Conservation (phyloP, 1,284 basidiomycete species). For the Rhodotorula sp. region DNA sequence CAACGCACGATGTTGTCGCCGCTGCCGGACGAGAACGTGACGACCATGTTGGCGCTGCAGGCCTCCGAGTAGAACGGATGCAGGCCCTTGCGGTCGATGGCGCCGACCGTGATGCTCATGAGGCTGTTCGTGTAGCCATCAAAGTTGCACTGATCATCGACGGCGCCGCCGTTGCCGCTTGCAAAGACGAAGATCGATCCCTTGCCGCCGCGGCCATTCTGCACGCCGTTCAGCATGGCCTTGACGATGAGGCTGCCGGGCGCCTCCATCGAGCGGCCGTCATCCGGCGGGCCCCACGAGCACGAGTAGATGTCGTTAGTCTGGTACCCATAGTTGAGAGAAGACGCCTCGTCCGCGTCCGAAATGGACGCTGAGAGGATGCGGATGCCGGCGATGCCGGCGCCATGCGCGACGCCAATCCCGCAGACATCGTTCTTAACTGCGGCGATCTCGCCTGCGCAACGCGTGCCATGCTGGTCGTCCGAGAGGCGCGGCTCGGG, state of each 20-base stretch:
- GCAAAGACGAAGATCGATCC: constrained; percentile 97
- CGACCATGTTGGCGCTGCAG: constrained; percentile 94
- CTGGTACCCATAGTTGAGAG: constrained; percentile 91
- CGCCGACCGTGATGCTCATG: constrained; percentile 92
- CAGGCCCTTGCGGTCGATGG: constrained; percentile 85
- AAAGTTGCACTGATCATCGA: constrained; percentile 98
- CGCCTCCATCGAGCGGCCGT: constrained; percentile 92
- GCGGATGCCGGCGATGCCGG: constrained; percentile 88
- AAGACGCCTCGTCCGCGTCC: constrained; percentile 95
- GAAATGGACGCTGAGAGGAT: constrained; percentile 96
- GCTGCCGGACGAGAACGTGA: constrained; percentile 94
- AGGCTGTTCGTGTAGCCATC: constrained; percentile 99
- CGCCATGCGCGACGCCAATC: constrained; percentile 87
- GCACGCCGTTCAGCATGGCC: constrained; percentile 90
- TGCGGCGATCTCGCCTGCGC: constrained; percentile 97
- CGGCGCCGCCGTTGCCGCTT: constrained; percentile 89
- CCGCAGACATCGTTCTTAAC: constrained; percentile 95
- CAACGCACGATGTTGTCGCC: constrained; percentile 82
- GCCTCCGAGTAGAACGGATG: constrained; percentile 98
- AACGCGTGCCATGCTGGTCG: constrained; percentile 96
- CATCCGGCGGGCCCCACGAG: constrained; percentile 87
- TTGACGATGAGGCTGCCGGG: constrained; percentile 91
- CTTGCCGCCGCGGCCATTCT: constrained; percentile 84
- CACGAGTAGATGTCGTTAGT: constrained; percentile 93
- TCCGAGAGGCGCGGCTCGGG: constrained; percentile 86